Conservation (phyloP, 73 alveolate species). For the Stentor coeruleus region DNA sequence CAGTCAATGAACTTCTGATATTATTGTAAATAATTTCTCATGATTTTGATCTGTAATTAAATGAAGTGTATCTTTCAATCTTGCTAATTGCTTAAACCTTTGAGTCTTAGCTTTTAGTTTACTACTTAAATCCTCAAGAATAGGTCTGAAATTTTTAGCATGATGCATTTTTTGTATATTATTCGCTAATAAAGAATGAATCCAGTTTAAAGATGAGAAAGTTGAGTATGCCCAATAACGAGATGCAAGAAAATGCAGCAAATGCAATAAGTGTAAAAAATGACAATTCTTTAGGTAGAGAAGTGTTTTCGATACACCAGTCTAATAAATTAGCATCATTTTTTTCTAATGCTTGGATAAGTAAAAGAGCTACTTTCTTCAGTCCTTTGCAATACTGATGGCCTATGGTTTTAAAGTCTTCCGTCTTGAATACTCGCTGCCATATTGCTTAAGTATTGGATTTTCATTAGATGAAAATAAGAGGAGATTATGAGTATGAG, state of each 20-base stretch:
- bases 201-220: background rate
- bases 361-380: background rate
- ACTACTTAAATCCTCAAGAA: background rate
- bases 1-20: background rate
- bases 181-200: background rate
- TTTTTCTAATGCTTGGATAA: constrained; percentile 4
- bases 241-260: background rate
- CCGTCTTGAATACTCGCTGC: constrained; percentile 7
- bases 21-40: background rate
- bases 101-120: constrained; percentile 9
- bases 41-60: background rate
- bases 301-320: constrained; percentile 13
- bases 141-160: background rate
- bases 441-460: too few species aligned
- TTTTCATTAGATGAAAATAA: too few species aligned
- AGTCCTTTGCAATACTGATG: background rate
- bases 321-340: background rate
- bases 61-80: background rate
- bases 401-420: background rate
- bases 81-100: background rate
- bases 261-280: background rate
- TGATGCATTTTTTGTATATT: background rate
- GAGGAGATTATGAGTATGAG: too few species aligned
- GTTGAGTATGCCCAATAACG: constrained; percentile 1
- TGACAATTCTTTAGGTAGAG: background rate